phyloP scores from a whole-genome alignment of 2,329 filamentous ascomycete genomes.

The Trichoderma sp. region DNA sequence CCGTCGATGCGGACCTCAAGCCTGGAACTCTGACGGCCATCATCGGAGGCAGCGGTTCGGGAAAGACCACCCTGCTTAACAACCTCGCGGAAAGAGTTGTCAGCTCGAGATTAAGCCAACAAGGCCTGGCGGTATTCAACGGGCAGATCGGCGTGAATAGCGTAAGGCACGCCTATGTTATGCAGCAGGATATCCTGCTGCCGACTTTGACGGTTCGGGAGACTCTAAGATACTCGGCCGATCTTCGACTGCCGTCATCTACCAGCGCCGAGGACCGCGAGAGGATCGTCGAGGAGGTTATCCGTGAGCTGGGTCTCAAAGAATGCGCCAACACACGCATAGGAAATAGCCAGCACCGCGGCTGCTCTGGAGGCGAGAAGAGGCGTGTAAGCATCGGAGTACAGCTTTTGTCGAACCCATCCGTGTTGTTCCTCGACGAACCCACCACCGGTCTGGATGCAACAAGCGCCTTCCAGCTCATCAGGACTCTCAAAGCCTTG shows the following conservation, averaged over 20 bases:
- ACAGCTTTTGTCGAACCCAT: conserved; percentile 75
- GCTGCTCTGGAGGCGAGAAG: conserved; percentile 78
- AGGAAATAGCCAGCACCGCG: conserved; percentile 67
- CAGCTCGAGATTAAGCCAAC: conserved; percentile 49
- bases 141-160: conserved; percentile 50
- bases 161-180: conserved; percentile 66
- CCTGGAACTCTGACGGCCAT: conserved; percentile 71
- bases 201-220: conserved; percentile 74
- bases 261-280: conserved; percentile 58
- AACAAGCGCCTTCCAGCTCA: conserved; percentile 71
- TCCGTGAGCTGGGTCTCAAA: conserved; percentile 71
- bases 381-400: conserved; percentile 74
- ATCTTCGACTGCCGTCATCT: conserved; percentile 65
- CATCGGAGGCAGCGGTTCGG: conserved; percentile 70
- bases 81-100: conserved; percentile 67
- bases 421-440: conserved; percentile 74
- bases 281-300: conserved; percentile 71
- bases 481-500: conserved; percentile 66
- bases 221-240: conserved; percentile 70
- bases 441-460: conserved; percentile 77
- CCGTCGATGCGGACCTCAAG: conserved; percentile 61
- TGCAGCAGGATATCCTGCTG: conserved; percentile 73
- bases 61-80: conserved; percentile 71
- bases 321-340: conserved; percentile 75
- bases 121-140: conserved; percentile 63